Base-by-base conservation (phyloP, 2,329 filamentous ascomycete species). In the Hypoxylon sp. region DNA sequence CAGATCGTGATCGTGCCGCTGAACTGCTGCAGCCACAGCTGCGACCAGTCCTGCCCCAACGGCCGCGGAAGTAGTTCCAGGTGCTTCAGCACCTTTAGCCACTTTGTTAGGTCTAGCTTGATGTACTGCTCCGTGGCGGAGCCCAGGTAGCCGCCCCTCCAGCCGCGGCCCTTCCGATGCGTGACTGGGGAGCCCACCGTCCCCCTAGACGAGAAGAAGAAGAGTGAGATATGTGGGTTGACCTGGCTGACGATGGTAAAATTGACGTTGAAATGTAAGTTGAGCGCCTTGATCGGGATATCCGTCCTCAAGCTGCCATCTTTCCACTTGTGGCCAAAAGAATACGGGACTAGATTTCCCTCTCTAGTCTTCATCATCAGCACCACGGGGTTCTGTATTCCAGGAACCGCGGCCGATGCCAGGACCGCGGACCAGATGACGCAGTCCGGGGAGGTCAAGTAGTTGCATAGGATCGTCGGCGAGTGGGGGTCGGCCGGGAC, bases 241-340 rank as follows among this genome's bases (percentile, higher is more conserved):
- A 97, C 95, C 80, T 93, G 87, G 71, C 84, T 86, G 72, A 90
- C 96, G 69, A 99, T 94, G 69, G 92, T 95, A 78, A 98, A 99
- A 77, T 97, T 97, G 78, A 98, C 96, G 77, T 98, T 98, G 83
- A 99, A 99, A 76, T 98, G 93, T 0, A 97, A 84, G 77, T 99
- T 98, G 53, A 99, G 84, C 1, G 94, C 91, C 78, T 95, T 96
- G 74, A 99, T 88, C 0, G 96, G 96, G 26, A 99, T 97, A 74
- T 99, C 96, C 0, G 96, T 99, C 36, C 96, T 87, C 57, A 99
- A 81, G 71, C 91, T 96, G 55, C 96, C 96, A 77, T 99, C 96
- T 79, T 99, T 99, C 96, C 96, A 99, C 80, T 98, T 98, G 82
- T 98, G 94, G 0, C 96, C 96, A 75, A 99, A 99, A 0, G 93